These are phyloP conservation scores for Buxus sempervirens DNA, from an alignment of 164 flowering plant genomes.

Conservation along the genomic window DNA sequence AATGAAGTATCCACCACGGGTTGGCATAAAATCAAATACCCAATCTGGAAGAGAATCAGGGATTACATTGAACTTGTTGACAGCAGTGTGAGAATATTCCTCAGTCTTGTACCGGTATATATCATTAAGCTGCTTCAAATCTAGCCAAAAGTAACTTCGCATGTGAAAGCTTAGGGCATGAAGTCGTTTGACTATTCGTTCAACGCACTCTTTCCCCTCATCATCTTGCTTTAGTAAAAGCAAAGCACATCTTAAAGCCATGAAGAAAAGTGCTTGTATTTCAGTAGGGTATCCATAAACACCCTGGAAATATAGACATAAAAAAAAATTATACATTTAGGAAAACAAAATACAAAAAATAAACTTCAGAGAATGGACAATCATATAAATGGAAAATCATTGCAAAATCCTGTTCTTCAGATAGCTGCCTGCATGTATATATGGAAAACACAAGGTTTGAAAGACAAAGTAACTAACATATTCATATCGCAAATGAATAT, in stretches of 20 bases:
- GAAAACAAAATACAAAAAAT: neutral
- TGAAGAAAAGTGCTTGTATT: slow-evolving; percentile 55
- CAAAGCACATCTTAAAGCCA: slow-evolving; percentile 50
- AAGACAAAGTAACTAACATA: no score
- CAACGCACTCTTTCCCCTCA: slow-evolving; percentile 42
- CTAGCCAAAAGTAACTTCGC: slow-evolving; percentile 52
- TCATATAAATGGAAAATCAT: neutral
- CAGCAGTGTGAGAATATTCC: slow-evolving; percentile 58
- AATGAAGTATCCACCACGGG: slow-evolving; percentile 48
- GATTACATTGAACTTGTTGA: slow-evolving; percentile 53
- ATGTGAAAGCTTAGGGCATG: slow-evolving; percentile 55
- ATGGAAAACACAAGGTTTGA: neutral
- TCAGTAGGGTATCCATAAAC: slow-evolving; percentile 56
- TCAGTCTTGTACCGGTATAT: slow-evolving; percentile 52
- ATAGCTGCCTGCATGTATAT: neutral
- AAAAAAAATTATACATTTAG: neutral
- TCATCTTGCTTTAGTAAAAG: slow-evolving; percentile 35
- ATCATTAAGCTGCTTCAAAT: slow-evolving; percentile 45
- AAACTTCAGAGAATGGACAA: neutral
- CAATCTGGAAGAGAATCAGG: slow-evolving; percentile 61
- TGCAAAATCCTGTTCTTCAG: neutral
- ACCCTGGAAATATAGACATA: slow-evolving; percentile 27
- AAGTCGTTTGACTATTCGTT: slow-evolving; percentile 35
- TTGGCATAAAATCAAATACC: slow-evolving; percentile 48
- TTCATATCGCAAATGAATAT: no score